Base-by-base conservation (phyloP, 768 basidiomycete genomes). In the Boletus barrowsii region DNA sequence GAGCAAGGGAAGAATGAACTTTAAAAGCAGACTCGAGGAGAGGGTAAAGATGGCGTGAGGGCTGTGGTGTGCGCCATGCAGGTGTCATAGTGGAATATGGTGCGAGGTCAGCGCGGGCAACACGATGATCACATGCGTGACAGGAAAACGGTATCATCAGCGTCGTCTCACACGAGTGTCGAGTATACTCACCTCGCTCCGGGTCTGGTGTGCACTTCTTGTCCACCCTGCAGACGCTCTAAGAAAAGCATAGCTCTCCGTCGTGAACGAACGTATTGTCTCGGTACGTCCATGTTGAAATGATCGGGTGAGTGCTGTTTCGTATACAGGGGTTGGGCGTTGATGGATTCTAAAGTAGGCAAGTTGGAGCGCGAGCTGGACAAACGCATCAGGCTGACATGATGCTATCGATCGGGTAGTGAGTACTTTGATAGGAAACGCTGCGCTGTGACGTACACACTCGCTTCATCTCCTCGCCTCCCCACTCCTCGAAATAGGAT, bases 261-360 rank as follows among this genome's bases (percentile, higher is more conserved):
- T 73, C 47, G 84, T 88, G 42, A 89, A 75, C 0, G 86, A 81
- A 24, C 94, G 83, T 49, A 98, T 84, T 1, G 91, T 93, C 66
- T 98, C 95, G 2, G 94, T 97, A 17, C 95, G 82, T 15, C 93
- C 95, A 57, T 86, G 83, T 55, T 86, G 76, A 74, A 95, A 95
- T 69, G 89, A 79, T 24, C 93, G 82, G 2, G 95, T 96, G 32
- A 95, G 79, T 0, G 87, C 90, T 0, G 94, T 97, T 72, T 98
- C 95, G 68, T 98, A 97, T 8, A 90, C 93, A 2, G 95, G 91
- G 4, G 91, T 90, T 62, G 91, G 87, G 54, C 76, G 72, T 11
- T 83, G 84, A 43, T 85, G 88, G 20, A 84, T 83, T 66, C 81
- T 82, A 73, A 88, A 91, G 86, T 89, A 97, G 4, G 93, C 94